Base-by-base conservation (phyloP, 306 rosid genomes). In the Begonia masoniana region DNA sequence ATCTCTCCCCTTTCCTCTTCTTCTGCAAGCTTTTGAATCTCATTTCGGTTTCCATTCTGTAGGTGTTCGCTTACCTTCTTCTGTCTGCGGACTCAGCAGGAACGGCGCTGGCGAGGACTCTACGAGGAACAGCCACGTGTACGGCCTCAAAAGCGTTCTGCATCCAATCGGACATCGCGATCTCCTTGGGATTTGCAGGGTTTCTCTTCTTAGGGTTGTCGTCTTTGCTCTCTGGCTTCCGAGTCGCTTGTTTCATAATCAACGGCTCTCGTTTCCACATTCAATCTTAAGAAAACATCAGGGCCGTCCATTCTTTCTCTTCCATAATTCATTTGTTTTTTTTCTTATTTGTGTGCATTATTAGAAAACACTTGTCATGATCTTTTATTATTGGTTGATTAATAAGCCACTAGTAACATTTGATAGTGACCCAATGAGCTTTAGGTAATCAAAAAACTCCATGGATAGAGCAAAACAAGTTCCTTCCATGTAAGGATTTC, bases 11-110 rank as follows among this genome's bases (percentile, higher is more conserved):
- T 5, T 9, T 9, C 8, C 26, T 14, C 50, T 13, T 8, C 42
- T 67, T 9, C 43, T n/a, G 39, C 14, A 31, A 31, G 39, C 5
- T 31, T 60, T 21, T 56, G 35, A 56, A 21, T 36, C 45, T 19
- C 13, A 21, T 45, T 16, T 26, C 10, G 56, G 66, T 12, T 23
- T 43, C 51, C 72, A 74, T 77, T 19, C 17, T 63, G 67, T 67
- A 91, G 97, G 88, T 82, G 63, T 81, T 91, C 70, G 83, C 99
- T 47, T 91, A 91, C 76, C 79, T 91, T 47, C 58, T 91, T 3
- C 61, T 91, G 41, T 68, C 94, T 70, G 95, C 97, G 58, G 74
- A 81, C 69, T 84, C 99, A 61, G 99, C 99, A 63, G 99, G 94
- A 62, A 82, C 94, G 62, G 74, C 88, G 57, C 69, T 70, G 70